These are phyloP conservation scores for Fistulinella staudtii DNA, from an alignment of 1,284 basidiomycete genomes.

Conservation along the genomic window DNA sequence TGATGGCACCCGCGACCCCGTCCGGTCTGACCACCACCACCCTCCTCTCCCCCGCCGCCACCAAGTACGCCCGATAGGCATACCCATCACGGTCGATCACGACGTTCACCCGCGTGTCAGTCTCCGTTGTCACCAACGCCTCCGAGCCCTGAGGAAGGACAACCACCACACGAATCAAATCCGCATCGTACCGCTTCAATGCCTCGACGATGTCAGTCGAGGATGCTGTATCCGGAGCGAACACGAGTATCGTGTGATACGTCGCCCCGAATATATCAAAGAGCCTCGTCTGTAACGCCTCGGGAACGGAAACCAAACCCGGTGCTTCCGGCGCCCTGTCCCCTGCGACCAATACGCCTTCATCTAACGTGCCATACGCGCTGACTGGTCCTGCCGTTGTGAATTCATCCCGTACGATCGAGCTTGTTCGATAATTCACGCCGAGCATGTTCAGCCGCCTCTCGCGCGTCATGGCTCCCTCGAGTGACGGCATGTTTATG, in stretches of 20 bases:
- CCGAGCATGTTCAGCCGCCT: slow-evolving; percentile 30
- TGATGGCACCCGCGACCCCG: neutral
- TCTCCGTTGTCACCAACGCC: neutral
- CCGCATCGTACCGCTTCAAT: slow-evolving; percentile 3
- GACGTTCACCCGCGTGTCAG: neutral
- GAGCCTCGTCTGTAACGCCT: slow-evolving; percentile 8
- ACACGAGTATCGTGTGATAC: slow-evolving; percentile 26
- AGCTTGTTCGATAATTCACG: slow-evolving; percentile 34
- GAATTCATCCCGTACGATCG: slow-evolving; percentile 31
- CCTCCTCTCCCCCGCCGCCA: slow-evolving; percentile 10
- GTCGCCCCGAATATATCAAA: slow-evolving; percentile 25
- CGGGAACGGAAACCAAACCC: neutral
- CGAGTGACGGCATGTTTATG: neutral
- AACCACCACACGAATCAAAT: slow-evolving; percentile 5
- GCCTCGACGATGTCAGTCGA: slow-evolving; percentile 6
- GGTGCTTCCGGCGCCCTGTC: slow-evolving; percentile 24
- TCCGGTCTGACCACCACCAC: slow-evolving; percentile 4
- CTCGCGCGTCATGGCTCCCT: slow-evolving; percentile 10
- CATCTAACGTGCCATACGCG: slow-evolving; percentile 15
- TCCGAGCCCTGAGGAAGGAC: slow-evolving; percentile 12
- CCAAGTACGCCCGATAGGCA: slow-evolving; percentile 22
- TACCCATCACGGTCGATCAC: slow-evolving; percentile 17
- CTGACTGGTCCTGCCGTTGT: neutral
- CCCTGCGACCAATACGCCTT: slow-evolving; percentile 14
- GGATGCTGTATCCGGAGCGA: slow-evolving; percentile 10